Evolutionary conservation across 2,329 filamentous ascomycete species (phyloP).

Genomic region (Beauveria sp.): DNA sequence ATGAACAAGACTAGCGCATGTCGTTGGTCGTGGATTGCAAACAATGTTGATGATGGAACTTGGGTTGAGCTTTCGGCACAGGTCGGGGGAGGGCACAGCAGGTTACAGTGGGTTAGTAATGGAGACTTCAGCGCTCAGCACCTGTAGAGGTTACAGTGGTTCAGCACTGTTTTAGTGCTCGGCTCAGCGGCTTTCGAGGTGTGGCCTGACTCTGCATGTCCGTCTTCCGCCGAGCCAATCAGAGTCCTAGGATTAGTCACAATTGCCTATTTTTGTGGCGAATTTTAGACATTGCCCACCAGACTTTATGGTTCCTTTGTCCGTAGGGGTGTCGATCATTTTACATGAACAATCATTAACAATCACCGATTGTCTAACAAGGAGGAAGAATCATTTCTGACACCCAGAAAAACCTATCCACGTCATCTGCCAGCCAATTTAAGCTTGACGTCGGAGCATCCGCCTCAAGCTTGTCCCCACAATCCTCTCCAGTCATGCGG

Average conservation of each 20-base stretch:
- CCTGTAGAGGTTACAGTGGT: not conserved
- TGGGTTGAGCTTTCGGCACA: not conserved
- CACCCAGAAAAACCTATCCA: not conserved
- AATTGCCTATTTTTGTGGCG: conserved; percentile 6
- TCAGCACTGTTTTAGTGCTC: conserved; percentile 12
- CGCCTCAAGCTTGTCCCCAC: not conserved
- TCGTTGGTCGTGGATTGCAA: not conserved
- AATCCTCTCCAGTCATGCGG: not conserved
- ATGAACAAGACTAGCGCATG: not conserved
- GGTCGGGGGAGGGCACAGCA: not conserved
- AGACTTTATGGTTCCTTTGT: not conserved
- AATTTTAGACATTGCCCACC: not conserved
- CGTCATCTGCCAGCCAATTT: not conserved
- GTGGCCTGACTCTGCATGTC: conserved; percentile 20
- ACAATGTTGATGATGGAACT: conserved; percentile 3
- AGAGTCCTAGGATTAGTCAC: conserved; percentile 25
- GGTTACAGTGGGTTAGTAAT: conserved; percentile 5
- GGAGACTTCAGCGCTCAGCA: not conserved
- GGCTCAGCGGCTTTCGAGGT: conserved; percentile 23
- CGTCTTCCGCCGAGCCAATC: conserved; percentile 32
- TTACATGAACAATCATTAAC: not conserved
- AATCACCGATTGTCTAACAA: not conserved
- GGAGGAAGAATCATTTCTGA: not conserved
- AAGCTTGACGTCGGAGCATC: not conserved
- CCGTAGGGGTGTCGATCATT: not conserved